Percentiles rank a stretch among this genome's conserved stretches.
Evolutionary conservation across 495 filamentous ascomycete species (phyloP).

Genomic region (Neurospora sp.): DNA sequence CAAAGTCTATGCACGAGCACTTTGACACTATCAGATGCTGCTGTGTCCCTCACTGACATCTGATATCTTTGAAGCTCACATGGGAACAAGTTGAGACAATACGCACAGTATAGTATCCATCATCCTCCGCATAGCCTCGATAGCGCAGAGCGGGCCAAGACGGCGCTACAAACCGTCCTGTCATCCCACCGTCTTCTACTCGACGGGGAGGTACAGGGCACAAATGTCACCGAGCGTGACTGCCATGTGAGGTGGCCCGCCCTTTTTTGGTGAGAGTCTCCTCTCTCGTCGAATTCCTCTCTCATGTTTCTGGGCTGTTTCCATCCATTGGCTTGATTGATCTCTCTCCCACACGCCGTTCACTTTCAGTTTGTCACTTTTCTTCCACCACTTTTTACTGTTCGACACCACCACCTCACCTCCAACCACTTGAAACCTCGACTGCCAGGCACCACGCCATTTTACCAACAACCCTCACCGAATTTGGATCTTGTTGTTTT

Average conservation of each 20-base stretch:
- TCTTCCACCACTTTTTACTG: neutral
- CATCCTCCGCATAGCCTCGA: neutral
- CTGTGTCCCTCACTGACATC: neutral
- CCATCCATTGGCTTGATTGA: neutral
- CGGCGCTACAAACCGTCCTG: neutral
- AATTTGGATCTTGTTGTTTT: neutral
- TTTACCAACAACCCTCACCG: constrained; percentile 1
- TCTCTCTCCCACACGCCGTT: neutral
- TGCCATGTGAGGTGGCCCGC: neutral
- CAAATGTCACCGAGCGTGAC: neutral
- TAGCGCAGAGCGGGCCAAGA: neutral
- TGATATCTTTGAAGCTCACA: neutral
- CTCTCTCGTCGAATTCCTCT: neutral
- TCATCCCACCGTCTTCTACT: neutral
- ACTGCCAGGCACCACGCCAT: constrained; percentile 9
- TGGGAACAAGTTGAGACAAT: neutral
- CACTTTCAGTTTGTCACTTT: neutral
- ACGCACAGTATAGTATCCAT: neutral
- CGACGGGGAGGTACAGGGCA: neutral
- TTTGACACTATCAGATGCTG: neutral
- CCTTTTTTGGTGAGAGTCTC: neutral
- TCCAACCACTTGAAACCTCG: neutral
- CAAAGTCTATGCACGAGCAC: neutral
- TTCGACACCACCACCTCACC: neutral
- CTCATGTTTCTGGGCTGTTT: neutral